Base-by-base conservation (phyloP, 2,329 filamentous ascomycete genomes). In the Ceratocystis huliohia region DNA sequence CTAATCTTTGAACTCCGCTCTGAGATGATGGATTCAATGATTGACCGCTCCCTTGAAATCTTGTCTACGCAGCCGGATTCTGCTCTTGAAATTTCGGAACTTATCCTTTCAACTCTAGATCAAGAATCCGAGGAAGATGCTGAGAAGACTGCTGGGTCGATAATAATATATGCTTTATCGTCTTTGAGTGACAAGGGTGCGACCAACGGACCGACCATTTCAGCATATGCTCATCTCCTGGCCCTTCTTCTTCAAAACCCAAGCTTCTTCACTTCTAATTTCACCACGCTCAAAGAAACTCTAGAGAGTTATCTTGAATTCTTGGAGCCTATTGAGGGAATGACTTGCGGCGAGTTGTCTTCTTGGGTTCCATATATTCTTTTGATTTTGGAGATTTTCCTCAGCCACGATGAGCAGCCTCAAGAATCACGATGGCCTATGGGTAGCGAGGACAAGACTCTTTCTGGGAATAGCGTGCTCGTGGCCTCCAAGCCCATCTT, bases 311-410 rank as follows among this genome's bases (percentile, higher is more conserved):
- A 96, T 69, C 80, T 96, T 33, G 81, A 80, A 1, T 96, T 96
- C 74, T 83, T 99, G 70, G 87, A 88, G 71, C 78, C 91, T 3
- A 79, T 84, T 4, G 78, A 84, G 0, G 83, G 86, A 30, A 83
- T 87, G 66, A 80, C 88, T 2, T 78, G 82, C 0, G 89, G 96
- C 62, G 88, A 94, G 67, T 79, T 91, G n/a, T 89, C 91, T 3
- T 89, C 91, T 1, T 99, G 93, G 91, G 88, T 97, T 69, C 89
- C 91, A 13, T 92, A 94, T 72, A 85, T 97, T 41, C 80, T 99
- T 44, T 81, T 97, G 17, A 88, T 99, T 63, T 81, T 97, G 62
- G 94, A 99, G 78, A 89, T 89, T 65, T 80, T 97, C 41, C 79
- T 99, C n/a, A 88, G 88, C 15, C 89, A 96, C 71, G 94, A 97